Percentiles rank a stretch among this genome's conserved stretches.
phyloP scores from a whole-genome alignment of 2,329 filamentous ascomycete genomes.

The Aspergillus puulaauensis region DNA sequence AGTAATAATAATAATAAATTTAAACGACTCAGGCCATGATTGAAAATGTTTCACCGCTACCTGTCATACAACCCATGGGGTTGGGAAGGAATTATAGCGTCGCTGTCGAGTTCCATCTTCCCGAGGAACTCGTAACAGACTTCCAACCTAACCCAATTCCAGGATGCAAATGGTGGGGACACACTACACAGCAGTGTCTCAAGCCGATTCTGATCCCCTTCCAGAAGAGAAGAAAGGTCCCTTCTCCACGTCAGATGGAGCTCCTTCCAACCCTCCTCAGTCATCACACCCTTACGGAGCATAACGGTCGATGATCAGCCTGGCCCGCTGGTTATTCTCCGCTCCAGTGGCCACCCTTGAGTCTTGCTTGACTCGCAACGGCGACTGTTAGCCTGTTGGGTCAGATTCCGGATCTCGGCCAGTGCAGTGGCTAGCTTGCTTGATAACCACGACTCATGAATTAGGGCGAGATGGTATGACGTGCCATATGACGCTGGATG shows the following conservation, averaged over 20 bases:
- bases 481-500: neutral
- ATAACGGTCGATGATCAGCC: slow-evolving; percentile 14
- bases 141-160: neutral
- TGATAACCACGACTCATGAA: neutral
- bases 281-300: slow-evolving; percentile 1
- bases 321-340: neutral
- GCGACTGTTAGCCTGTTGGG: neutral
- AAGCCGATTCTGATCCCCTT: slow-evolving; percentile 2
- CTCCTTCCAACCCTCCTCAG: neutral
- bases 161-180: slow-evolving; percentile 2
- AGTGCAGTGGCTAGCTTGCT: neutral
- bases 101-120: neutral
- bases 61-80: slow-evolving; percentile 1
- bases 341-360: neutral
- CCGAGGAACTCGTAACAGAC: neutral
- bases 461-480: neutral
- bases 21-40: neutral
- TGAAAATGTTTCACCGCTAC: slow-evolving; percentile 6
- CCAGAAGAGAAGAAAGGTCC: slow-evolving; percentile 11
- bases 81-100: slow-evolving; percentile 3
- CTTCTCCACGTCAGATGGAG: neutral
- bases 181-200: neutral
- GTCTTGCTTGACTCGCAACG: neutral
- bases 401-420: slow-evolving; percentile 6
- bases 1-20: too few species aligned